Evolutionary conservation across 75 land plant genomes (phyloP), one percentile per base, ranked within the genome.

Genomic region (Chamaecyparis obtusa): DNA sequence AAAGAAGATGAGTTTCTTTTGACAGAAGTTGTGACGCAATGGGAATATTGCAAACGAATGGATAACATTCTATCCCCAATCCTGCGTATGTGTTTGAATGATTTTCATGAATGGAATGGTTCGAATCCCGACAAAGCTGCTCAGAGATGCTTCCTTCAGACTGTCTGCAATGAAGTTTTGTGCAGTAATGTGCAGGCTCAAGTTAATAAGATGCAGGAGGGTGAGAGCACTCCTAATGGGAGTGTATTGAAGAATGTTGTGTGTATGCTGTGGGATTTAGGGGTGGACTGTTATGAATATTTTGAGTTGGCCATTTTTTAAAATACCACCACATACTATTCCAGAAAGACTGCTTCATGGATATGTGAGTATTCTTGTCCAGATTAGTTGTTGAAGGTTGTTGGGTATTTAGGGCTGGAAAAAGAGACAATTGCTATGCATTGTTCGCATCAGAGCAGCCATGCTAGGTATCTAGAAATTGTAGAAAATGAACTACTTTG

Each of bases 141-240:
- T 11, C 0, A 3, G 60, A 57, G 4, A 57, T 57, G 2, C 60
- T 57, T 57, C n/a, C n/a, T n/a, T n/a, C n/a, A n/a, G n/a, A n/a
- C n/a, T n/a, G n/a, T n/a, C 24, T 17, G 2, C 14, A 94, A 94
- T 88, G 77, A 86, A 13, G 97, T 94, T 77, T 78, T 95, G 76
- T 90, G 95, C 76, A 91, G 14, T n/a, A 95, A 93, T 88, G 97
- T 94, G 15, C 94, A 92, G 37, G 97, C 94, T n/a, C 77, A 96
- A 97, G 93, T 96, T 91, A 95, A 98, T 91, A 93, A 95, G 87
- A 95, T 95, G 79, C 93, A 98, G 5, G 99, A 95, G 64, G 94
- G 97, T 41, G 99, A 95, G 89, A 99, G 93, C 88, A 98, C 94
- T 71, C 24, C 3, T 57, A 95, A 98, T 81, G 85, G 96, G 56